Conservation (phyloP, 164 flowering plant genomes). For the Vitis rotundifolia region DNA sequence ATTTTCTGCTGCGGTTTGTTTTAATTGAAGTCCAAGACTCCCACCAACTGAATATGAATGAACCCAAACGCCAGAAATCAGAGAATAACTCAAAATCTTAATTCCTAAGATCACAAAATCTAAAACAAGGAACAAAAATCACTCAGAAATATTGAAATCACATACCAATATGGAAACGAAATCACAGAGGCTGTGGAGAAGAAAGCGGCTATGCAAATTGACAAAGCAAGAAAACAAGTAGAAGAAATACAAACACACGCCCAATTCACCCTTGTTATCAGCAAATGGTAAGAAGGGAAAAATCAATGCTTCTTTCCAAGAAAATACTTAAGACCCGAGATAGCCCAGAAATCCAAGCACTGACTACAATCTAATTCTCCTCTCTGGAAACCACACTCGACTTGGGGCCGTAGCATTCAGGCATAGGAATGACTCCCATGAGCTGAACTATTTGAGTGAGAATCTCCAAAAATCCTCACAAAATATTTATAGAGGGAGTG, state of each 20-base stretch:
- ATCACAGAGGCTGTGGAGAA: slow-evolving; percentile 21
- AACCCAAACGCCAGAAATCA: slow-evolving; percentile 9
- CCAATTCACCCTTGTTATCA: slow-evolving; percentile 8
- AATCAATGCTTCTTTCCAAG: neutral
- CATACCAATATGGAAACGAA: slow-evolving; percentile 10
- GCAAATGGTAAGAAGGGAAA: neutral
- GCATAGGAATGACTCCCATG: no score
- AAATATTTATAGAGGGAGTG: no score
- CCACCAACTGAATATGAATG: neutral
- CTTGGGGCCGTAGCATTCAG: no score
- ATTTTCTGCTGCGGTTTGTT: slow-evolving; percentile 1
- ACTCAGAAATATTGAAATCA: slow-evolving; percentile 7
- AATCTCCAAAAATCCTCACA: no score
- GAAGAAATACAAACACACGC: no score
- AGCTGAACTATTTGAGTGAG: no score
- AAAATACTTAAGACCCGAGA: neutral
- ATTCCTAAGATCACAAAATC: slow-evolving; percentile 14
- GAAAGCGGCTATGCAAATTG: slow-evolving; percentile 12
- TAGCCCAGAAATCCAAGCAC: slow-evolving; percentile 13
- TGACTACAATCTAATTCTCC: slow-evolving; percentile 2
- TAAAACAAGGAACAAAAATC: slow-evolving; percentile 11
- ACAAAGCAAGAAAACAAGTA: no score
- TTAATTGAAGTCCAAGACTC: neutral
- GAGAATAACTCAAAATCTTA: slow-evolving; percentile 5
- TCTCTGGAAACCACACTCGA: neutral